Evolutionary conservation across 2,329 filamentous ascomycete genomes (phyloP).

Genomic region (Monilinia aucupariae): DNA sequence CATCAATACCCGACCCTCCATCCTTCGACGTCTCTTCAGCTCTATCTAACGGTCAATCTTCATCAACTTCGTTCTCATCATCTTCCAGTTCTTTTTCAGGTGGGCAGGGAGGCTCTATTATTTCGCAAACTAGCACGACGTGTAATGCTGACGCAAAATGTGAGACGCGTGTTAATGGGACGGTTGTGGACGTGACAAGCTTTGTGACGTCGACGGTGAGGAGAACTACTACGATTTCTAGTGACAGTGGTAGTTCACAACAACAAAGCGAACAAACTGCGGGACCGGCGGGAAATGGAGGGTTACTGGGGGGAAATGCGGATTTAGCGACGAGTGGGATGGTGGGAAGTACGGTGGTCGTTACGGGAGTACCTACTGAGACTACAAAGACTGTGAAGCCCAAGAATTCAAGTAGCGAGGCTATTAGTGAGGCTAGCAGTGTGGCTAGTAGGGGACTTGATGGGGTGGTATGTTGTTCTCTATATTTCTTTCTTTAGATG

Average conservation of each 20-base stretch:
- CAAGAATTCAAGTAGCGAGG: not conserved
- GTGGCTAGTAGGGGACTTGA: not conserved
- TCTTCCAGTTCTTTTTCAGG: conserved; percentile 5
- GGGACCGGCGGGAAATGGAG: not conserved
- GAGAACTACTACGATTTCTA: not conserved
- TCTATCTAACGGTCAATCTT: not conserved
- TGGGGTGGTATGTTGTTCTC: not conserved
- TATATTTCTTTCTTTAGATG: not conserved
- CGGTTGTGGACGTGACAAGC: not conserved
- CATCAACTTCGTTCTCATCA: not conserved
- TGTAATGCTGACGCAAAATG: conserved; percentile 2
- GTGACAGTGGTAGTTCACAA: not conserved
- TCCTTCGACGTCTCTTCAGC: not conserved
- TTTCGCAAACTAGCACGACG: not conserved
- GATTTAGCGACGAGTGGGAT: conserved; percentile 1
- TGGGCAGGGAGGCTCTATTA: not conserved
- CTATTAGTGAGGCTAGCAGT: no score
- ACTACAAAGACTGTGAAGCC: not conserved
- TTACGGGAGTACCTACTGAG: not conserved
- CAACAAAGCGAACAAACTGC: not conserved
- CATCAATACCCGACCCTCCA: not conserved
- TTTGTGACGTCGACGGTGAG: not conserved
- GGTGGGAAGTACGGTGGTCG: conserved; percentile 1
- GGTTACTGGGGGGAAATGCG: not conserved
- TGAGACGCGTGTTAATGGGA: conserved; percentile 5